Evolutionary conservation across 202 grass and related monocot species (phyloP).

Genomic region (Eragrostis tef): DNA sequence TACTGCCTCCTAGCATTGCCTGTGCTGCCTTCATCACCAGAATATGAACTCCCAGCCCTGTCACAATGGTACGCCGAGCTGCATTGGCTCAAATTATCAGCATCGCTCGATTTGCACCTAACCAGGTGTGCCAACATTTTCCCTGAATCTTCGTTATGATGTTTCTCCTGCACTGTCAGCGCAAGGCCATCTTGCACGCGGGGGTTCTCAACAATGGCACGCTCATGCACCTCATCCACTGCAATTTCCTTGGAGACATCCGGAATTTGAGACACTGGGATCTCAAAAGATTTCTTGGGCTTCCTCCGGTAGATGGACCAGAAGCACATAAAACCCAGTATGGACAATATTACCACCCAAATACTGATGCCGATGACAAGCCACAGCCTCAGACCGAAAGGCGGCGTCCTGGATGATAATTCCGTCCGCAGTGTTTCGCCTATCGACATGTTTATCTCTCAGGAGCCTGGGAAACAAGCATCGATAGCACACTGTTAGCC

Average conservation of each 20-base stretch:
- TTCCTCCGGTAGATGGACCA: constrained; percentile 57
- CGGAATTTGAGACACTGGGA: constrained; percentile 59
- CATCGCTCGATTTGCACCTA: constrained; percentile 65
- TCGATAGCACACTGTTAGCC: neutral
- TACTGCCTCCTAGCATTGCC: constrained; percentile 51
- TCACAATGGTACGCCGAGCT: constrained; percentile 62
- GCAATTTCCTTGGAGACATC: constrained; percentile 69
- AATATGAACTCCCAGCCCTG: constrained; percentile 29
- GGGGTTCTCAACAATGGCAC: constrained; percentile 37
- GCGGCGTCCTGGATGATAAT: constrained; percentile 57
- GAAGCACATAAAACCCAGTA: constrained; percentile 57
- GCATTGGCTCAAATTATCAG: constrained; percentile 68
- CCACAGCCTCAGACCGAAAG: constrained; percentile 69
- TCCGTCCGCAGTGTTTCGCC: constrained; percentile 49
- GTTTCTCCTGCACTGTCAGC: constrained; percentile 29
- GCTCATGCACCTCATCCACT: constrained; percentile 49
- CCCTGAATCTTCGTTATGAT: constrained; percentile 45
- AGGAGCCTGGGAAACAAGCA: constrained; percentile 16
- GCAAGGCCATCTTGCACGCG: constrained; percentile 19
- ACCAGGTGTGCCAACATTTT: constrained; percentile 53
- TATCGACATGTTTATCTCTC: constrained; percentile 42
- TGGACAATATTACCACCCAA: constrained; percentile 48
- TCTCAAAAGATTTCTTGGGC: constrained; percentile 44
- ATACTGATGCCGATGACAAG: constrained; percentile 66
- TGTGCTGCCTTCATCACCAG: constrained; percentile 59